phyloP scores from a whole-genome alignment of 164 flowering plant genomes.

The Vitis amurensis region DNA sequence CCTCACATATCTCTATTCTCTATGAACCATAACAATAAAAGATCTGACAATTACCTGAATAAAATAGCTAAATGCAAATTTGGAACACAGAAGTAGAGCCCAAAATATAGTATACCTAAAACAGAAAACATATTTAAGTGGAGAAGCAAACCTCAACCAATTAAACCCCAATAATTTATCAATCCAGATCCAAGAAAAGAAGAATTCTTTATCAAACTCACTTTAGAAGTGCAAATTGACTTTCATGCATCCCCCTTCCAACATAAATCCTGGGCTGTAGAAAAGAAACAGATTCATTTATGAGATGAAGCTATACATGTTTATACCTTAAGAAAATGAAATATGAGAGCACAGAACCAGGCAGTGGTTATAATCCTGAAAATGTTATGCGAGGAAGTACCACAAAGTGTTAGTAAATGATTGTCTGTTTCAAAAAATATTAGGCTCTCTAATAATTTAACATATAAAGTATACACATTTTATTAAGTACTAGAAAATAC shows the following conservation, averaged over 20 bases:
- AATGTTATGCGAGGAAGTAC: not conserved
- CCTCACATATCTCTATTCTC: not conserved
- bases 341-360: not conserved
- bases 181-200: not conserved
- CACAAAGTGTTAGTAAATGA: too few relatives aligned
- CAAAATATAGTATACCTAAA: constrained; percentile 90
- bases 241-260: constrained; percentile 99
- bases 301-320: constrained; percentile 1
- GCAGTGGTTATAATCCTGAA: not conserved
- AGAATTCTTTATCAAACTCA: constrained; percentile 37
- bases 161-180: not conserved
- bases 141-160: not conserved
- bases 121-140: constrained; percentile 9
- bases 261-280: constrained; percentile 92
- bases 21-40: constrained; percentile 1
- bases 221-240: constrained; percentile 88
- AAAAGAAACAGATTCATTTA: constrained; percentile 3
- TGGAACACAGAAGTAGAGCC: constrained; percentile 73
- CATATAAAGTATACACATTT: too few relatives aligned
- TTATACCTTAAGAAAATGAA: not conserved
- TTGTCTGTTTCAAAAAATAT: too few relatives aligned
- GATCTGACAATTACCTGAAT: constrained; percentile 48
- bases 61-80: constrained; percentile 78
- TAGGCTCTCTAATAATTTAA: too few relatives aligned
- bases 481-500: too few relatives aligned